Evolutionary conservation across 208 protist genomes (phyloP), one percentile per base, ranked within the genome.

Genomic region (Wallacemonas sp.): DNA sequence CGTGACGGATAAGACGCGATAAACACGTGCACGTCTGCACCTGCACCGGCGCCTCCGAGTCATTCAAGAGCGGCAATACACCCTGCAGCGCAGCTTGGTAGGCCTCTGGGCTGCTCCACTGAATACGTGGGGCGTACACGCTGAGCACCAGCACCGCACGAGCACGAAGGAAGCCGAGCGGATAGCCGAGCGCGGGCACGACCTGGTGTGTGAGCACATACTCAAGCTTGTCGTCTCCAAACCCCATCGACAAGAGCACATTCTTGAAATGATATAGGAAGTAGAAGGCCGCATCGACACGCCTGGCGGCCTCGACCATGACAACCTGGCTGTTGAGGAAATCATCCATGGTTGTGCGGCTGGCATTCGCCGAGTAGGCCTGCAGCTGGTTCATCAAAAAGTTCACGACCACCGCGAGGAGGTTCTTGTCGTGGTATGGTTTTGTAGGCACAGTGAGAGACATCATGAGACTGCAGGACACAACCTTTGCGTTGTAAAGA

Each of bases 11-110:
- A 30, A 97, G 78, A 34, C 78, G 79, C n/a, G 82, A 82, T 33
- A 98, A 81, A 46, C 81, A 82, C 15, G 77, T 71, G 64, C 88
- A 96, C n/a, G 93, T 84, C 69, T 96, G 88, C 17, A 97, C 78
- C 36, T 78, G 81, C 54, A 98, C 96, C 8, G 91, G 84, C 2
- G 86, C 44, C 46, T 98, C 89, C 2, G 58, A 33, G 68, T 98
- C 96, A 22, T 85, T 68, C 47, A 97, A 71, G n/a, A 96, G 64
- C 2, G 77, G 64, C 24, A 98, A 56, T 41, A 96, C 78, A 0
- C 67, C 64, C 34, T 64, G 46, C 17, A 98, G 60, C 11, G 79
- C 82, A 15, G 42, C 45, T 55, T 88, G 75, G 46, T 93, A 95
- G 8, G 70, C 79, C 33, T 69, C 45, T 3, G 70, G 55, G 63